Evolutionary conservation across 495 filamentous ascomycete genomes (phyloP).

Genomic region (Astrothelium subdiscretum): DNA sequence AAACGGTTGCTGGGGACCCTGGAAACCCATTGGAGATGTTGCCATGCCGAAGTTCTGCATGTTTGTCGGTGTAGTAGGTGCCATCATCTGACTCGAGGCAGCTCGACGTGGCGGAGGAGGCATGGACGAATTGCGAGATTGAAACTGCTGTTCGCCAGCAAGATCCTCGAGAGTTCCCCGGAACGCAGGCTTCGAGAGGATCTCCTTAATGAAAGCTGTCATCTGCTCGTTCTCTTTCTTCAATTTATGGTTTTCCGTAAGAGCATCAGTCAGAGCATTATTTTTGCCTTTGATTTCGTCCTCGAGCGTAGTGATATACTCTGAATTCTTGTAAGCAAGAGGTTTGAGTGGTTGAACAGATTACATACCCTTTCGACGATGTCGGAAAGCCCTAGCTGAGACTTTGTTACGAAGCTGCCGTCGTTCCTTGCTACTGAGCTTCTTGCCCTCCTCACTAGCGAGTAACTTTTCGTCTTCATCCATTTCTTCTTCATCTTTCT

Average conservation of each 20-base stretch:
- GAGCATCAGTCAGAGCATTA: slow-evolving; percentile 60
- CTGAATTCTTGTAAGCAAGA: slow-evolving; percentile 47
- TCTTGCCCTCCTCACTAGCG: slow-evolving; percentile 94
- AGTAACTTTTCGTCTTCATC: slow-evolving; percentile 92
- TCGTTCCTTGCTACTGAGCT: slow-evolving; percentile 85
- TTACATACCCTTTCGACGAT: slow-evolving; percentile 80
- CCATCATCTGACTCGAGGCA: slow-evolving; percentile 29
- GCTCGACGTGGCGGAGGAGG: slow-evolving; percentile 23
- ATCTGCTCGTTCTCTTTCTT: slow-evolving; percentile 76
- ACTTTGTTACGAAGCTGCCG: slow-evolving; percentile 96
- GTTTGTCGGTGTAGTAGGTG: slow-evolving; percentile 31
- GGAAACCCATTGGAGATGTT: slow-evolving; percentile 5
- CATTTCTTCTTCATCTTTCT: slow-evolving; percentile 95
- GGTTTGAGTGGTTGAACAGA: no score
- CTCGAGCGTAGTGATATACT: slow-evolving; percentile 92
- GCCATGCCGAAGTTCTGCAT: neutral
- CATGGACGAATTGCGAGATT: slow-evolving; percentile 9
- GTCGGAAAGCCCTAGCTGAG: slow-evolving; percentile 90
- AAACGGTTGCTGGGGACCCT: slow-evolving; percentile 25
- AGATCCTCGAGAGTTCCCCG: slow-evolving; percentile 5
- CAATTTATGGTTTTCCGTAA: slow-evolving; percentile 58
- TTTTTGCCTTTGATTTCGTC: slow-evolving; percentile 62
- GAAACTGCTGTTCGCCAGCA: slow-evolving; percentile 8
- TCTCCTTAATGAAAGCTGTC: slow-evolving; percentile 63
- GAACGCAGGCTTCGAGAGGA: slow-evolving; percentile 28